phyloP scores from a whole-genome alignment of 352 stramenopile species.

The Phytophthora constricta region DNA sequence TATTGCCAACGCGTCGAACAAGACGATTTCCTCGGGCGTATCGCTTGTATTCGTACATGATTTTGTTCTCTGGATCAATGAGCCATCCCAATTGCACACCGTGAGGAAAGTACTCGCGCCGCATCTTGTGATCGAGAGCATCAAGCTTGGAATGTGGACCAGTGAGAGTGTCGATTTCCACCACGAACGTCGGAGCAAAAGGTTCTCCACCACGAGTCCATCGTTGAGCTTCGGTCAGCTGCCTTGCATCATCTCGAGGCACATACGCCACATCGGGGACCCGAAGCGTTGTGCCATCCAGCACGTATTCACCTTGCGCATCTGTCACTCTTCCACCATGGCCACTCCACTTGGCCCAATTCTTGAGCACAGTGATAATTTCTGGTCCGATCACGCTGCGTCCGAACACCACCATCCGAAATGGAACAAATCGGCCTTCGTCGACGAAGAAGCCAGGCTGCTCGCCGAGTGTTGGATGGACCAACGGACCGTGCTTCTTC shows the following conservation, averaged over 20 bases:
- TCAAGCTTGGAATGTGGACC: slow-evolving; percentile 16
- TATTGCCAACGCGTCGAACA: too few species aligned
- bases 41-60: slow-evolving; percentile 27
- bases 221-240: slow-evolving; percentile 12
- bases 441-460: slow-evolving; percentile 34
- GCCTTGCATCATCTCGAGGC: slow-evolving; percentile 11
- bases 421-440: slow-evolving; percentile 35
- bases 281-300: slow-evolving; percentile 13
- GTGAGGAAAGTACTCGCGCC: slow-evolving; percentile 27
- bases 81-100: slow-evolving; percentile 34
- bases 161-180: slow-evolving; percentile 32
- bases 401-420: slow-evolving; percentile 24
- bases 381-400: slow-evolving; percentile 13
- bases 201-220: slow-evolving; percentile 28
- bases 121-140: slow-evolving; percentile 19
- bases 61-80: slow-evolving; percentile 26
- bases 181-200: slow-evolving; percentile 31
- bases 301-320: slow-evolving; percentile 23
- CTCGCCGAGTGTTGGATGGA: slow-evolving; percentile 28
- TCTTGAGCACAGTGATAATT: slow-evolving; percentile 2
- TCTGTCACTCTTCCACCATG: slow-evolving; percentile 22
- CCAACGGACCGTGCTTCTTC: slow-evolving; percentile 25
- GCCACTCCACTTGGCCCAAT: slow-evolving; percentile 17
- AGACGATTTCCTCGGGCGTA: too few species aligned
- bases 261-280: slow-evolving; percentile 7